Evolutionary conservation across 2,329 filamentous ascomycete genomes (phyloP).

Genomic region (Grosmannia huntii): DNA sequence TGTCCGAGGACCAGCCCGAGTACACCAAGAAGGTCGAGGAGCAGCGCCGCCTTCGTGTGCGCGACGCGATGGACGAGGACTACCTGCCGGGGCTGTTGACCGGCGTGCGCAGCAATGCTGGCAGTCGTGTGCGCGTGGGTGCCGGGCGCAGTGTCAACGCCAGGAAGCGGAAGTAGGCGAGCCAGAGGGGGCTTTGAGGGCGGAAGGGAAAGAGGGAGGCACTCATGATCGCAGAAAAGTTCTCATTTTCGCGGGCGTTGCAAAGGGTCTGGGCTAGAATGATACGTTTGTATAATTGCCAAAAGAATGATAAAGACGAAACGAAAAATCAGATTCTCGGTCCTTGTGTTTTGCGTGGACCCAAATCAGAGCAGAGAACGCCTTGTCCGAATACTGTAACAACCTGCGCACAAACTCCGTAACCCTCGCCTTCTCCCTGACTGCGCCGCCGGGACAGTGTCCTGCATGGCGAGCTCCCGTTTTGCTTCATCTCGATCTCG

Average conservation of each 20-base stretch:
- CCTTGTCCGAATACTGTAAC: not conserved
- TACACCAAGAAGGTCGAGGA: constrained; percentile 53
- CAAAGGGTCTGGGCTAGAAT: no score
- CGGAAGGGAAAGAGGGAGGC: no score
- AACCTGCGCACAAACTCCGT: not conserved
- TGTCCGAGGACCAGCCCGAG: constrained; percentile 95
- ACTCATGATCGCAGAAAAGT: no score
- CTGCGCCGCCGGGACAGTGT: no score
- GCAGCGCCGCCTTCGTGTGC: constrained; percentile 54
- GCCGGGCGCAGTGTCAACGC: constrained; percentile 81
- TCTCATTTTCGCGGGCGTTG: no score
- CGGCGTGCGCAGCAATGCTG: constrained; percentile 54
- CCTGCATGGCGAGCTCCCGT: no score
- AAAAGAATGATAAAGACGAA: not conserved
- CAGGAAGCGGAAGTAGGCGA: constrained; percentile 43
- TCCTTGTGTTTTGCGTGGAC: no score
- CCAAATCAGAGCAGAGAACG: not conserved
- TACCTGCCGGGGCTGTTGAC: constrained; percentile 77
- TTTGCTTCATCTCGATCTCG: no score
- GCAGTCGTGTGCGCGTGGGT: constrained; percentile 65
- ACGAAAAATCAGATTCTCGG: not conserved
- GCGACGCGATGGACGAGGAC: constrained; percentile 90
- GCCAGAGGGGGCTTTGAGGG: no score
- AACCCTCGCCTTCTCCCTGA: not conserved
- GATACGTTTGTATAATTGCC: not conserved